phyloP scores from a whole-genome alignment of 75 land plant species.

The Isoetes taiwanensis region DNA sequence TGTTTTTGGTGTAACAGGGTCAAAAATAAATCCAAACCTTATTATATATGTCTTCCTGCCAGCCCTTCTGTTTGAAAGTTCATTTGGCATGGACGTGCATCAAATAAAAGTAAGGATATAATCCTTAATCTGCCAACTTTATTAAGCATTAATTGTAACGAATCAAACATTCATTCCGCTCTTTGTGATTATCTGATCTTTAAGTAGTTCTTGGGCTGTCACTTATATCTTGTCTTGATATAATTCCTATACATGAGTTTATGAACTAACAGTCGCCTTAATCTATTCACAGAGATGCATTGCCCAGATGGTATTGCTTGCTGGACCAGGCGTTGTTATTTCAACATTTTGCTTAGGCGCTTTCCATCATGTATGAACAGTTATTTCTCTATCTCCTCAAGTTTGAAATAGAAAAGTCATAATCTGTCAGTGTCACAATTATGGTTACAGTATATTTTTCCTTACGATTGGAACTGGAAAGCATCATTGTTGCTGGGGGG shows the following conservation, averaged over 20 bases:
- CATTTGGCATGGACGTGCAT: conserved; percentile 97
- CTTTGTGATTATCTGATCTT: not conserved
- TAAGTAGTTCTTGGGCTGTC: not conserved
- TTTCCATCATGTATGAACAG: conserved; percentile 38
- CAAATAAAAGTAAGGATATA: conserved; percentile 82
- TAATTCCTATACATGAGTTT: not conserved
- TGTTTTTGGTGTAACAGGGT: conserved; percentile 80
- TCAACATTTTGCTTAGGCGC: conserved; percentile 80
- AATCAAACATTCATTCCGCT: too few relatives aligned
- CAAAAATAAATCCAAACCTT: conserved; percentile 73
- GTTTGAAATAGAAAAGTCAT: too few relatives aligned
- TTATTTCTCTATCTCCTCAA: too few relatives aligned
- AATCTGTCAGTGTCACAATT: not conserved
- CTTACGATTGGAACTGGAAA: conserved; percentile 90
- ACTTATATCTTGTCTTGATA: not conserved
- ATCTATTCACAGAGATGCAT: conserved; percentile 94
- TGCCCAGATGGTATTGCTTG: conserved; percentile 76
- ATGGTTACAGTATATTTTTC: conserved; percentile 47
- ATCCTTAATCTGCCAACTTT: not conserved
- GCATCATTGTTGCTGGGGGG: conserved; percentile 86
- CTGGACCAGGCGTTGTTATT: conserved; percentile 94
- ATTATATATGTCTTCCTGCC: conserved; percentile 84
- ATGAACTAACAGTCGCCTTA: too few relatives aligned
- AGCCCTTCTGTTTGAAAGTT: conserved; percentile 96
- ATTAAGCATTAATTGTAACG: not conserved